Conservation (phyloP, 2,329 filamentous ascomycete species). For the Verticillium isaacii region DNA sequence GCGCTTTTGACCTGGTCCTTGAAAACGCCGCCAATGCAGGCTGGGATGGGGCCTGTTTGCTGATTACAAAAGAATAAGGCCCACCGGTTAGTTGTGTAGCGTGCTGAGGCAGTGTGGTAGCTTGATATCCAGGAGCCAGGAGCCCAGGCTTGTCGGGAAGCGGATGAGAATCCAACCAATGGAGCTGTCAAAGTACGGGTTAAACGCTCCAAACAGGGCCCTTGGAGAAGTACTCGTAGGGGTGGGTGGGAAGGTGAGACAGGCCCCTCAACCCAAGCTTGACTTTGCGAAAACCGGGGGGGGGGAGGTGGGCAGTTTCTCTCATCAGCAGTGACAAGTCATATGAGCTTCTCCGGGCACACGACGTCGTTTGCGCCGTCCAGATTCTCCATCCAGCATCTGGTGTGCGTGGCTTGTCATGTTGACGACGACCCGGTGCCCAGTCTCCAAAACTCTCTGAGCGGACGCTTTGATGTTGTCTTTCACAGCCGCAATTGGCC, state of each 20-base stretch:
- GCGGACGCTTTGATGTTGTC: neutral
- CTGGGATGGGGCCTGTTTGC: neutral
- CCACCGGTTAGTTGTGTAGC: neutral
- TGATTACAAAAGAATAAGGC: neutral
- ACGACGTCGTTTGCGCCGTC: neutral
- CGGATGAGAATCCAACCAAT: neutral
- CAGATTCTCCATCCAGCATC: neutral
- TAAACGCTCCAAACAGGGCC: neutral
- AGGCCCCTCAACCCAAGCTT: neutral
- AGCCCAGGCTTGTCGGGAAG: neutral
- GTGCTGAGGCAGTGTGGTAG: neutral
- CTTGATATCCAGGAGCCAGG: neutral
- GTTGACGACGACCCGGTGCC: neutral
- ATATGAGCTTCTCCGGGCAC: neutral
- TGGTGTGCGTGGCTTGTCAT: neutral
- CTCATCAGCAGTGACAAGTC: conserved; percentile 1
- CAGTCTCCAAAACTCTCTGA: neutral
- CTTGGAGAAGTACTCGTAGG: neutral
- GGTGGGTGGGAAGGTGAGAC: neutral
- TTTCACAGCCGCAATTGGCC: neutral
- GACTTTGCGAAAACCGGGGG: neutral
- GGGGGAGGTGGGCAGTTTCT: neutral
- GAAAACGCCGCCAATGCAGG: neutral
- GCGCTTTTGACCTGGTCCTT: neutral
- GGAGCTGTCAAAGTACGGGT: neutral